Percentiles rank a stretch among this genome's conserved stretches.
Conservation (phyloP, 495 filamentous ascomycete genomes). For the Hyaloscypha finlandica region DNA sequence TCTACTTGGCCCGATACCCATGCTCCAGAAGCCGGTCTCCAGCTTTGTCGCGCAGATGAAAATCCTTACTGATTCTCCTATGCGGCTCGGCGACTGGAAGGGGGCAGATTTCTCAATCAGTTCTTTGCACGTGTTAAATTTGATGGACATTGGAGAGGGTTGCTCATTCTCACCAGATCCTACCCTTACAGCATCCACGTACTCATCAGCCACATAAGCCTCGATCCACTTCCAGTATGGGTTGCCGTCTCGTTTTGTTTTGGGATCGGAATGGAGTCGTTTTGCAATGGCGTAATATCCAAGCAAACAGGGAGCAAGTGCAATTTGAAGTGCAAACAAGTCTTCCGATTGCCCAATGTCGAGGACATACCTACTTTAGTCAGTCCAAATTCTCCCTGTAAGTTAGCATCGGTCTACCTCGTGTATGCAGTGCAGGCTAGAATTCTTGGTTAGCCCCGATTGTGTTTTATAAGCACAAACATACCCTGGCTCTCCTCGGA, state of each 20-base stretch:
- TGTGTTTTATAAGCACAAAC: conserved; percentile 9
- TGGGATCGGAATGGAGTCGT: conserved; percentile 58
- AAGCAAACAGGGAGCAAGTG: conserved; percentile 81
- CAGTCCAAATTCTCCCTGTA: neutral
- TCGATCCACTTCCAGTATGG: conserved; percentile 89
- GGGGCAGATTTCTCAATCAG: conserved; percentile 71
- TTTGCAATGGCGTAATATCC: conserved; percentile 80
- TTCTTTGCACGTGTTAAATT: conserved; percentile 47
- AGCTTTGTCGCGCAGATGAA: conserved; percentile 87
- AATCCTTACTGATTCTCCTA: conserved; percentile 79
- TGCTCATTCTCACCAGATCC: conserved; percentile 59
- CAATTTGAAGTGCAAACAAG: conserved; percentile 79
- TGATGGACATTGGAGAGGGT: neutral
- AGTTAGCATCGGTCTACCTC: conserved; percentile 33
- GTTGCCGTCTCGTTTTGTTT: conserved; percentile 64
- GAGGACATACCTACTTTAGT: conserved; percentile 67
- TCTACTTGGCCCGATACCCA: conserved; percentile 51
- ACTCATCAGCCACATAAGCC: conserved; percentile 81
- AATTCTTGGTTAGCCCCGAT: conserved; percentile 28
- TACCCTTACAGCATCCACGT: conserved; percentile 63
- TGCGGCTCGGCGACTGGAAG: conserved; percentile 66
- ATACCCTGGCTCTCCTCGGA: conserved; percentile 74
- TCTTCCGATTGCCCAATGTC: conserved; percentile 87
- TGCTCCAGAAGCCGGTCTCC: conserved; percentile 89
- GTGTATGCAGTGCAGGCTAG: conserved; percentile 73